Evolutionary conservation across 495 filamentous ascomycete genomes (phyloP), one percentile per base, ranked within the genome.

Genomic region (Podospora comata): DNA sequence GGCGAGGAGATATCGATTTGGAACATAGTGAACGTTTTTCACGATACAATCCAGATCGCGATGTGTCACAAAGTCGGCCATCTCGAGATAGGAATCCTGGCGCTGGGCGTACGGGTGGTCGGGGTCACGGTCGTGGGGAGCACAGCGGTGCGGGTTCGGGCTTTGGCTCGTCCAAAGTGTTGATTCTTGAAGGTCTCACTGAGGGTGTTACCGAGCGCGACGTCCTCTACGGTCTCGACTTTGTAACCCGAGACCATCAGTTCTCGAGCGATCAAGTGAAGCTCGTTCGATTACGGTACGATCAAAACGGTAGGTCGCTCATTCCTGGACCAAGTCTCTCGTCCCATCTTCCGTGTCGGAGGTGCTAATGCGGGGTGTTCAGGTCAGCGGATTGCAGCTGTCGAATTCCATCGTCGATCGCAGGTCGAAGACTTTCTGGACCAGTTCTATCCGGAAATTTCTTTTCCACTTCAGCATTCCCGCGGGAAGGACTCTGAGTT

Each of bases 391-490:
- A 74, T 74, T 70, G 74, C 74, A 16, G 67, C 76, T 61, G 76
- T 83, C 60, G 73, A 81, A 58, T 78, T 80, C 39, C 72, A 76
- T 68, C 73, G 70, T 48, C 75, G 79, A 67, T 74, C 76, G 11
- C 84, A 86, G 62, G 87, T 92, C 26, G 84, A 83, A 60, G 77
- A 80, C 9, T 94, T 96, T 66, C 74, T 92, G 55, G 89, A 92
- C 71, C 77, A 74, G 32, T 85, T 91, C 67, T 86, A 86, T 69
- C 91, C 91, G 60, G 78, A 74, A 18, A 81, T 94, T 48, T 84
- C 85, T 9, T 77, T 79, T 54, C 74, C 72, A 16, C 68, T 79
- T 1, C 67, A 73, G 20, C 70, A 74, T 60, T 72, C 74, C 11
- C 72, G 75, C 11, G 80, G 78, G 64, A 66, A 74, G 23, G 74